These are phyloP conservation scores for Fistulinella cinereoalba DNA, from an alignment of 1,284 basidiomycete species.

Conservation along the genomic window DNA sequence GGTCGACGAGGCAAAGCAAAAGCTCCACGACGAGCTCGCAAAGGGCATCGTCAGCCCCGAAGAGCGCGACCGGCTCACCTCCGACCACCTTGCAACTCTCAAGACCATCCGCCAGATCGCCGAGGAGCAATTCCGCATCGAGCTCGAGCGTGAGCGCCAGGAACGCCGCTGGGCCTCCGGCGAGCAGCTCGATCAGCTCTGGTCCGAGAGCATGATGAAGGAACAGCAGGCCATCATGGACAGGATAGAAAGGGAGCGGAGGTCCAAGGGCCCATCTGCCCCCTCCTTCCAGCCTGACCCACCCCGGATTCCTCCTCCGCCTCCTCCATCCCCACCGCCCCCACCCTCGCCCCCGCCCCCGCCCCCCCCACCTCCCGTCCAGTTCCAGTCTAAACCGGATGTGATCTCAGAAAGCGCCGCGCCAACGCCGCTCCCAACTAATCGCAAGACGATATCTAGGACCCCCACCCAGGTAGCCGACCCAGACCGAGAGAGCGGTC, in stretches of 20 bases:
- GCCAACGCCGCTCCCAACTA: constrained; percentile 4
- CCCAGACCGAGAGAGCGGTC: constrained; percentile 19
- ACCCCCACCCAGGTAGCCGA: constrained; percentile 20
- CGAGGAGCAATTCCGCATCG: constrained; percentile 39
- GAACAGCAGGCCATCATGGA: constrained; percentile 45
- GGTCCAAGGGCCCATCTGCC: constrained; percentile 10
- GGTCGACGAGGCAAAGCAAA: constrained; percentile 48
- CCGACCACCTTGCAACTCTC: constrained; percentile 41
- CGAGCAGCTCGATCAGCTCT: constrained; percentile 31
- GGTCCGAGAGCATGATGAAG: constrained; percentile 38
- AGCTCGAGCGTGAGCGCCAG: constrained; percentile 44
- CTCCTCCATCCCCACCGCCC: rapidly evolving
- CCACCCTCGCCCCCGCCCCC: neutral
- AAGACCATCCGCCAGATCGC: constrained; percentile 39
- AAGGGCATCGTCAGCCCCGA: constrained; percentile 28
- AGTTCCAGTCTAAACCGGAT: constrained; percentile 9
- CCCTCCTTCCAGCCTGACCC: constrained; percentile 6
- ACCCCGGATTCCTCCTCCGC: neutral
- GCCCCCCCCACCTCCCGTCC: neutral
- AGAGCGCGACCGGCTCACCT: constrained; percentile 33
- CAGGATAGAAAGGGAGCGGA: constrained; percentile 34
- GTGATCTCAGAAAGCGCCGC: constrained; percentile 9
- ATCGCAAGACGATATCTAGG: constrained; percentile 17
- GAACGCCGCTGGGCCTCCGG: constrained; percentile 41
- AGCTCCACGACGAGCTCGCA: constrained; percentile 38